phyloP scores from a whole-genome alignment of 1,139 yeast species.

The Taphrina confusa region DNA sequence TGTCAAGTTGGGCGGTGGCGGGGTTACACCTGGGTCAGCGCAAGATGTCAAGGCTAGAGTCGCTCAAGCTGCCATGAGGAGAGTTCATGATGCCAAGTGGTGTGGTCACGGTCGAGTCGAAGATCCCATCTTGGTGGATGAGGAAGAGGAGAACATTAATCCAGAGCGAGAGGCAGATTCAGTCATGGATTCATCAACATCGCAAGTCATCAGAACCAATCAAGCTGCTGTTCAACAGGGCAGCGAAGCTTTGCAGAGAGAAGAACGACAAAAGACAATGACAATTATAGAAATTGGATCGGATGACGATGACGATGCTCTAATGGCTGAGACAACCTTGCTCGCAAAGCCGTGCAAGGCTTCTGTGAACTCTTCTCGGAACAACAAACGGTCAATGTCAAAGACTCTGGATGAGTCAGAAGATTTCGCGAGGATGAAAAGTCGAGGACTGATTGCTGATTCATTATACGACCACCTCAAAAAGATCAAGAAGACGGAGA shows the following conservation, averaged over 20 bases:
- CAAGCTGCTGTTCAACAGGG: background rate
- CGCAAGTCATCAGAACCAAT: background rate
- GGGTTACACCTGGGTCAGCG: conserved; percentile 36
- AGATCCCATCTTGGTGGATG: conserved; percentile 26
- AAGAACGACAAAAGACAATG: too few relatives aligned
- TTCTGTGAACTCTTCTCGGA: too few relatives aligned
- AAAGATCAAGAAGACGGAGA: background rate
- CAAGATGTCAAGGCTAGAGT: conserved; percentile 54
- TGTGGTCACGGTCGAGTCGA: conserved; percentile 48
- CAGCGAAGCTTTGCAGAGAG: too few relatives aligned
- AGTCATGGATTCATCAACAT: background rate
- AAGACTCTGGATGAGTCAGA: background rate
- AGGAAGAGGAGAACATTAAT: conserved; percentile 17
- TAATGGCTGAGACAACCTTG: too few relatives aligned
- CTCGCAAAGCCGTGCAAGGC: too few relatives aligned
- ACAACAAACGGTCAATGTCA: background rate
- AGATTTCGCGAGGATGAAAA: conserved; percentile 18
- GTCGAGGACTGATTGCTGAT: conserved; percentile 19
- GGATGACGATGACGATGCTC: conserved; percentile 19
- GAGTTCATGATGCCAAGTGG: conserved; percentile 61
- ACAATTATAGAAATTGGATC: conserved; percentile 16
- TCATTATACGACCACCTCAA: conserved; percentile 19
- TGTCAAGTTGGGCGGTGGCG: conserved; percentile 43
- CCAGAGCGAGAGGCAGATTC: background rate
- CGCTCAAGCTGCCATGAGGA: conserved; percentile 66